Evolutionary conservation across 2,329 filamentous ascomycete genomes (phyloP).

Genomic region (Orbilia quercus): DNA sequence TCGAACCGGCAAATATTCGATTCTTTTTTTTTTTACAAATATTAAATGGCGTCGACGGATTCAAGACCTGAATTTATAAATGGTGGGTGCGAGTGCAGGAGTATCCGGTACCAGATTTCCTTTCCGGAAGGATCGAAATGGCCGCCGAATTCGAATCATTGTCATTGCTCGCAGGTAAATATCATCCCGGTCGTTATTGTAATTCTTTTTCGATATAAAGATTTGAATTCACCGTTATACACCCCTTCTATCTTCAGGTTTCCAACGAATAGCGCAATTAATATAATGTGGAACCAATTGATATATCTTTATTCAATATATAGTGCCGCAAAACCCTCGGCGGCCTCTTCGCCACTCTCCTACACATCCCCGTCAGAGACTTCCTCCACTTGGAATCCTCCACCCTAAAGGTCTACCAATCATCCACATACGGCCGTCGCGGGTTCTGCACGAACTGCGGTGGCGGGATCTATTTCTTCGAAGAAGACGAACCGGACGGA

Average conservation of each 20-base stretch:
- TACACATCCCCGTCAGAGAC: slow-evolving; percentile 11
- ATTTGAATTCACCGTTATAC: too few relatives aligned
- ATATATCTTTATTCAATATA: neutral
- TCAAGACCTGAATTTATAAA: slow-evolving; percentile 22
- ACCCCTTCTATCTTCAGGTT: too few relatives aligned
- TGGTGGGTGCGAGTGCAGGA: slow-evolving; percentile 36
- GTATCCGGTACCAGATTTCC: slow-evolving; percentile 22
- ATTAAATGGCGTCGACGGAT: slow-evolving; percentile 4
- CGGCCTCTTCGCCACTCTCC: slow-evolving; percentile 29
- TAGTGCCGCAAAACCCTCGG: slow-evolving; percentile 41
- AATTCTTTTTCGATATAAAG: too few relatives aligned
- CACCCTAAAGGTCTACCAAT: slow-evolving; percentile 34
- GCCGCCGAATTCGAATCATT: slow-evolving; percentile 21
- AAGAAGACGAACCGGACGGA: slow-evolving; percentile 8
- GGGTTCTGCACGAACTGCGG: slow-evolving; percentile 43
- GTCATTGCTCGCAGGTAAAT: slow-evolving; percentile 32
- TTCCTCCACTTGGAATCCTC: slow-evolving; percentile 25
- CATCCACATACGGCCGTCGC: slow-evolving; percentile 20
- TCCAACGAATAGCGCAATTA: too few relatives aligned
- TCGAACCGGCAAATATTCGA: too few relatives aligned
- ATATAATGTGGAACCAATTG: neutral
- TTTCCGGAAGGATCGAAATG: slow-evolving; percentile 25
- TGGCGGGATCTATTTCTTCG: slow-evolving; percentile 26
- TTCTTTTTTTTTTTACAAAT: too few relatives aligned
- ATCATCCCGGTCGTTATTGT: neutral